Base-by-base conservation (phyloP, 441 rosid species). In the Lepidium campestre region DNA sequence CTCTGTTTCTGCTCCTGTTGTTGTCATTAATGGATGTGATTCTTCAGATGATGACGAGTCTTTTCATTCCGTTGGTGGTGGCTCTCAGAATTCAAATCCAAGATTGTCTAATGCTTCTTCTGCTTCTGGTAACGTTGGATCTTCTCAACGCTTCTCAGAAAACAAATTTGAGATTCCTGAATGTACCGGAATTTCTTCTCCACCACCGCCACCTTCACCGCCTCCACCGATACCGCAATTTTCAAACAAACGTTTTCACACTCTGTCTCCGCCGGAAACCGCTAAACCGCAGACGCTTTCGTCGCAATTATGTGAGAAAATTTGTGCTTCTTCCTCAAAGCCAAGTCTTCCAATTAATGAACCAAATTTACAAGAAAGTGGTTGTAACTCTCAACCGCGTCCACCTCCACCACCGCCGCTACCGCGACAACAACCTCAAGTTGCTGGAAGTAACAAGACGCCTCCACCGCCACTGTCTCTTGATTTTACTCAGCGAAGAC, bases 401-500 rank as follows among this genome's bases (percentile, higher is more conserved):
- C 77, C 77, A 66, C 93, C 93, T 0, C 84, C 85, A 22, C 85
- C 91, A 0, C 90, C 90, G 1, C 74, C 80, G 8, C 78, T 80
- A 7, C 85, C 83, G 7, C 80, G 87, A 47, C 69, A 75, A 58
- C 50, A 36, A 22, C 35, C n/a, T 62, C 53, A 29, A 47, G 72
- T 40, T 40, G 10, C 48, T 40, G 48, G 36, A 34, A 71, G 45
- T 15, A 85, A 75, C 39, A 71, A 65, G 40, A 85, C 85, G 42
- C 98, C 96, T 11, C 90, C 94, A 2, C 98, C 96, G 49, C 89
- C 94, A 7, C 79, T 87, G 15, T 86, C 91, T 58, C 75, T 86
- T 40, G 83, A 57, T 14, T 67, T 80, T 60, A 73, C 86, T 66
- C 81, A 58, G 12, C 69, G 67, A 57, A 48, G 75, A 7, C 80